Percentiles rank a stretch among this genome's conserved stretches.
These are phyloP conservation scores for Thraustochytrium striatum DNA, from an alignment of 352 stramenopile genomes.

Conservation along the genomic window DNA sequence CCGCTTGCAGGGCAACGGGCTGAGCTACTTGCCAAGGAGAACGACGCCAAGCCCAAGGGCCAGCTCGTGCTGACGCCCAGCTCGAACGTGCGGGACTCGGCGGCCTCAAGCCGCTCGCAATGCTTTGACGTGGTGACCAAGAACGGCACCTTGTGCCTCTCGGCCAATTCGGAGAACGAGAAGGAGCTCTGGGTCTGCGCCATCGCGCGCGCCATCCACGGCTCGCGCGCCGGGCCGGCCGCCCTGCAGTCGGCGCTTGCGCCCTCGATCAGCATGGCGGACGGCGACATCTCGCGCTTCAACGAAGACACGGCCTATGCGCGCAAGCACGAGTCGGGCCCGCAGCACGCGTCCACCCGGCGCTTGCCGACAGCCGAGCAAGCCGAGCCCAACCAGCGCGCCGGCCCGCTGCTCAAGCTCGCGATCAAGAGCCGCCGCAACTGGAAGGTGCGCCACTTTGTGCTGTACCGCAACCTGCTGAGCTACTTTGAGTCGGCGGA, in stretches of 20 bases:
- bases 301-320: background rate
- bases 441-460: constrained; percentile 36
- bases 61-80: constrained; percentile 18
- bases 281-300: background rate
- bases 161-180: background rate
- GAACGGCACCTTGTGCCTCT: constrained; percentile 29
- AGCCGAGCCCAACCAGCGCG: background rate
- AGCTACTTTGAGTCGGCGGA: constrained; percentile 28
- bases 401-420: constrained; percentile 10
- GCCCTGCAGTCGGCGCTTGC: background rate
- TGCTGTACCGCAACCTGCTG: constrained; percentile 25
- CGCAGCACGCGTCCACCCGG: too few relatives aligned
- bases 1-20: background rate
- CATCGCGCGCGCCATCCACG: constrained; percentile 14
- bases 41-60: constrained; percentile 25
- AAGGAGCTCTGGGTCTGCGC: constrained; percentile 46
- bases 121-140: constrained; percentile 40
- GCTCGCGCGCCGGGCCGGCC: background rate
- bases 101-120: background rate
- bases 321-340: too few relatives aligned
- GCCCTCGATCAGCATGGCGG: constrained; percentile 13
- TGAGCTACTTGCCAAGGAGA: constrained; percentile 28
- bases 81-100: constrained; percentile 7
- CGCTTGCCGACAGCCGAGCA: too few relatives aligned
- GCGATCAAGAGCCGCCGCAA: constrained; percentile 37